Evolutionary conservation across 352 stramenopile genomes (phyloP).

Genomic region (Globisporangium megalacanthum): DNA sequence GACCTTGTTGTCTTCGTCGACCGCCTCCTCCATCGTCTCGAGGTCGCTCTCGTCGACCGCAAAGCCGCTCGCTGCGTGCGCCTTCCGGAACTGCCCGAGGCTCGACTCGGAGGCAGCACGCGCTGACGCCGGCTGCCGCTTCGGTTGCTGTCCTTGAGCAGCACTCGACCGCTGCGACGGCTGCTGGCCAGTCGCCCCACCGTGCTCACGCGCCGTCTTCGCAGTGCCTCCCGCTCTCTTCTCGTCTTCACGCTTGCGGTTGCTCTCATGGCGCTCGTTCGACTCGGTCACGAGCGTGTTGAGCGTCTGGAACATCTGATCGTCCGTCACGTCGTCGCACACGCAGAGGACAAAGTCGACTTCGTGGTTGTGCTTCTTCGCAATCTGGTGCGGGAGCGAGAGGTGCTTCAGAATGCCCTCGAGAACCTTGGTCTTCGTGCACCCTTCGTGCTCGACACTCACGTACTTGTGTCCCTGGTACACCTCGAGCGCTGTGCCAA

Average conservation of each 20-base stretch:
- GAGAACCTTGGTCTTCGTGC: conserved; percentile 71
- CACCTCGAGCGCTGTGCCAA: conserved; percentile 82
- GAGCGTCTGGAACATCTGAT: conserved; percentile 89
- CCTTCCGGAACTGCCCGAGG: conserved; percentile 8
- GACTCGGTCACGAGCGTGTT: conserved; percentile 72
- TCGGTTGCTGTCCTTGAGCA: conserved; percentile 5
- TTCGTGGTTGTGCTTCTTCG: conserved; percentile 53
- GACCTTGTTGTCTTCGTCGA: conserved; percentile 77
- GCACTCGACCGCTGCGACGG: conserved; percentile 3
- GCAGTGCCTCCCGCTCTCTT: conserved; percentile 17
- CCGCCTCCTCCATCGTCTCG: conserved; percentile 42
- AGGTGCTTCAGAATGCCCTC: conserved; percentile 71
- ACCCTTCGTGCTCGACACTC: conserved; percentile 75
- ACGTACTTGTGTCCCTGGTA: conserved; percentile 82
- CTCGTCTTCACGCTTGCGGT: conserved; percentile 30
- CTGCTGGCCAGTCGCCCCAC: conserved; percentile 15
- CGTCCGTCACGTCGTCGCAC: conserved; percentile 83
- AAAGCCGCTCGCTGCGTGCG: conserved; percentile 14
- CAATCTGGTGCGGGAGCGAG: conserved; percentile 61
- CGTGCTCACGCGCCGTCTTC: conserved; percentile 24
- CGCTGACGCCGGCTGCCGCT: conserved; percentile 6
- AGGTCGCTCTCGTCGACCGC: conserved; percentile 43
- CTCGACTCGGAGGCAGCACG: conserved; percentile 6
- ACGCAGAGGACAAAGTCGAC: conserved; percentile 88
- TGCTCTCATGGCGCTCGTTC: conserved; percentile 57